Conservation (phyloP, 2,329 filamentous ascomycete genomes). For the Microcyclosporella mali region DNA sequence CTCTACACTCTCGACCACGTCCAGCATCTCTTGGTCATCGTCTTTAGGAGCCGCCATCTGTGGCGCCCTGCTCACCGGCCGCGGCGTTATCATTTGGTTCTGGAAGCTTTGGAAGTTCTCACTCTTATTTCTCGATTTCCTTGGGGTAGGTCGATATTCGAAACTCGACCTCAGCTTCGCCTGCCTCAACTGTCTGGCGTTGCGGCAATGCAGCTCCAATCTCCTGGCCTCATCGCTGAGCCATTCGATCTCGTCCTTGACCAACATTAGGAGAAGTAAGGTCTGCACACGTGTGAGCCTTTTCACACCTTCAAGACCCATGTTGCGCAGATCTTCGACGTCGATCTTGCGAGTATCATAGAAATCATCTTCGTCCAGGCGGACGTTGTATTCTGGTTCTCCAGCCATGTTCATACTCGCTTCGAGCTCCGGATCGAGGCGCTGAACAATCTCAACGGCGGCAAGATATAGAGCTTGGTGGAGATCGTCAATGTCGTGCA, state of each 20-base stretch:
- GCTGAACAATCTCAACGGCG: conserved; percentile 6
- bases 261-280: conserved; percentile 4
- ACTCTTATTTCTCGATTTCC: conserved; percentile 1
- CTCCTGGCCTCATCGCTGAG: conserved; percentile 10
- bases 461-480: conserved; percentile 6
- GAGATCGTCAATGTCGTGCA: conserved; percentile 5
- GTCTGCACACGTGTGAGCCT: not conserved
- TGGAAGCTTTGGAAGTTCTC: too few species aligned
- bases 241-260: conserved; percentile 14
- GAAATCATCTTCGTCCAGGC: conserved; percentile 10
- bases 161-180: conserved; percentile 7
- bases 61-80: not conserved
- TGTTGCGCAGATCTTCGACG: conserved; percentile 3
- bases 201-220: conserved; percentile 12
- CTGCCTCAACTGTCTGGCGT: conserved; percentile 7
- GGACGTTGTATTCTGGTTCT: conserved; percentile 7
- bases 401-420: conserved; percentile 1
- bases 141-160: conserved; percentile 6
- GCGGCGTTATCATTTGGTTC: too few species aligned
- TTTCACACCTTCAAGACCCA: conserved; percentile 1
- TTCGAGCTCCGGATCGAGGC: conserved; percentile 14
- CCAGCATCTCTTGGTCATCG: conserved; percentile 14
- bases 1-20: conserved; percentile 1
- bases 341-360: conserved; percentile 5
- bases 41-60: not conserved